Evolutionary conservation across 2,329 filamentous ascomycete species (phyloP).

Genomic region (Thielaviopsis musarum): DNA sequence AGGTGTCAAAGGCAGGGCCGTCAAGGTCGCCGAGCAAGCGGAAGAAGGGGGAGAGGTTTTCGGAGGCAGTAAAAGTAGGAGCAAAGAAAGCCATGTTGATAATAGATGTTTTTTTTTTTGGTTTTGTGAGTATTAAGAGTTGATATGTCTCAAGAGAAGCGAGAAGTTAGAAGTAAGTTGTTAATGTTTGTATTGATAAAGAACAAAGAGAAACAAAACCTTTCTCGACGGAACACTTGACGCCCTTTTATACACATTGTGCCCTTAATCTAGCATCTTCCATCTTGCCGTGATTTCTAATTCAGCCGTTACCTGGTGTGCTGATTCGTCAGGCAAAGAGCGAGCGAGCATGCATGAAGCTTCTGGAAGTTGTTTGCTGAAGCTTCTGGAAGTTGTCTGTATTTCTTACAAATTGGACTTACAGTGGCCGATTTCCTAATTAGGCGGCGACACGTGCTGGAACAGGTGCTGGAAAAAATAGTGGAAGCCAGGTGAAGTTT

Average conservation of each 20-base stretch:
- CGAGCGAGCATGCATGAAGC: background rate
- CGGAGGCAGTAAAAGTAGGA: conserved; percentile 31
- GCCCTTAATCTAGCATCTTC: conserved; percentile 5
- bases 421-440: background rate
- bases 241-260: conserved; percentile 1
- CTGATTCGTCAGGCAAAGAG: background rate
- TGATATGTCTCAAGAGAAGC: background rate
- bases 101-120: too few species aligned
- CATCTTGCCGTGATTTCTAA: background rate
- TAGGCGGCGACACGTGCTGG: background rate
- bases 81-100: conserved; percentile 45
- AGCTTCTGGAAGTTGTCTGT: background rate
- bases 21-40: conserved; percentile 48
- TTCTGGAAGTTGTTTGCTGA: background rate
- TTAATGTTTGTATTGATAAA: conserved; percentile 4
- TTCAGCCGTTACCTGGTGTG: background rate
- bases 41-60: conserved; percentile 43
- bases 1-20: conserved; percentile 24
- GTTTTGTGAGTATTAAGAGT: too few species aligned
- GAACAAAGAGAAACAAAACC: background rate
- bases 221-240: background rate
- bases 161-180: conserved; percentile 1
- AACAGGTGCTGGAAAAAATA: background rate
- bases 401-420: background rate
- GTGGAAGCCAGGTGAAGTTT: background rate